Conservation (phyloP, 257 asterid genomes). For the Paraleonurus japonicus region DNA sequence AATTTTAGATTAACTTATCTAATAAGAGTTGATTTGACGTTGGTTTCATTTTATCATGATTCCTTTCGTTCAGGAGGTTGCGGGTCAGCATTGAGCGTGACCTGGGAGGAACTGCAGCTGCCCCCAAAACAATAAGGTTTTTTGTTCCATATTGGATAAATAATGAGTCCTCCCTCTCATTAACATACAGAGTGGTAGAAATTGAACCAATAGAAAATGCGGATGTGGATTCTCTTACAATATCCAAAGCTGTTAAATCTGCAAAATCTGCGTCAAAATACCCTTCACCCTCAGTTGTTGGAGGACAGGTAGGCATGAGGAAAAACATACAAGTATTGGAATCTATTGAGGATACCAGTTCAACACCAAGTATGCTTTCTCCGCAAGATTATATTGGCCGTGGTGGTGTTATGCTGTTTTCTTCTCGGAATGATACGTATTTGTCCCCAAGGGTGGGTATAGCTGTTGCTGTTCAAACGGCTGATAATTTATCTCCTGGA, state of each 20-base stretch:
- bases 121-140: conserved; percentile 91
- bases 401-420: conserved; percentile 87
- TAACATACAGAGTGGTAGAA: conserved; percentile 93
- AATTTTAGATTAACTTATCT: conserved; percentile 16
- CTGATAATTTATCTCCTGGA: conserved; percentile 82
- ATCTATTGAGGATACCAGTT: conserved; percentile 87
- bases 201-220: conserved; percentile 72
- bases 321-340: conserved; percentile 84
- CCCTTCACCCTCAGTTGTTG: conserved; percentile 53
- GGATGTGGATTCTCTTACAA: conserved; percentile 57
- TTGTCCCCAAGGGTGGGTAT: conserved; percentile 93
- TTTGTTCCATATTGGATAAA: conserved; percentile 98
- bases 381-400: conserved; percentile 97
- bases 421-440: conserved; percentile 87
- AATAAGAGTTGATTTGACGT: conserved; percentile 15
- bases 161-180: conserved; percentile 69
- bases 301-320: conserved; percentile 52
- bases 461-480: conserved; percentile 80
- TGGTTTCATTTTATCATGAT: conserved; percentile 25
- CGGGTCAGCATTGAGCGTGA: conserved; percentile 96
- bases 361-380: conserved; percentile 94
- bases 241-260: conserved; percentile 67
- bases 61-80: conserved; percentile 62
- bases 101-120: conserved; percentile 86
- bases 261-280: conserved; percentile 60